A percentile compares a stretch with the other conserved stretches of the same genome.
Evolutionary conservation across 2,329 filamentous ascomycete genomes (phyloP).

Genomic region (Pyricularia pennisetigena): DNA sequence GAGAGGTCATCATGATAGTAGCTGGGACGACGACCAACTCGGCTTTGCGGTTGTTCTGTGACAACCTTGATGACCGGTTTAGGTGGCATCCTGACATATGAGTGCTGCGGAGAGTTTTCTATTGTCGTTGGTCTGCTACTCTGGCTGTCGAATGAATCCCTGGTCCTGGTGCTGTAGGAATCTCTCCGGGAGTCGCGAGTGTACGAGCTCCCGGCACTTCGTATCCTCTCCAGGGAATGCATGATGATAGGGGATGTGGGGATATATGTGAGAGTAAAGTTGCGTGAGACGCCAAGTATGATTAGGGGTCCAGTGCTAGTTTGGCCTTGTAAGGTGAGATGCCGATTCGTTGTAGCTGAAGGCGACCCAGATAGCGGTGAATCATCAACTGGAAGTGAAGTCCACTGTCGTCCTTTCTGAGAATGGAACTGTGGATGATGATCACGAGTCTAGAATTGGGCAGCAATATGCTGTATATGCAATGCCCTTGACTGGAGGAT

Average conservation of each 20-base stretch:
- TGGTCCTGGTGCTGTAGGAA: constrained; percentile 6
- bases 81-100: constrained; percentile 3
- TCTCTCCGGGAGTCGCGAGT: constrained; percentile 5
- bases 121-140: constrained; percentile 9
- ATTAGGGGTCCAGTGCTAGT: not conserved
- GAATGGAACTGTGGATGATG: not conserved
- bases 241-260: constrained; percentile 6
- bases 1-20: constrained; percentile 24
- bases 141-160: constrained; percentile 8
- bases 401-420: not conserved
- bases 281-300: not conserved
- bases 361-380: not conserved
- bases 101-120: constrained; percentile 4
- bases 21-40: not conserved
- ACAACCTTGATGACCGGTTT: not conserved
- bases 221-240: constrained; percentile 6
- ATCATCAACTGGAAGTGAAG: not conserved
- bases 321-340: not conserved
- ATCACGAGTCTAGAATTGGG: not conserved
- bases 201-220: constrained; percentile 2
- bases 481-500: not conserved
- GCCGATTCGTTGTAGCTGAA: not conserved
- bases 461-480: not conserved
- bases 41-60: not conserved
- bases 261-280: not conserved